These are phyloP conservation scores for Dendrobium huoshanense DNA, from an alignment of 106 monocot genomes.

Conservation along the genomic window DNA sequence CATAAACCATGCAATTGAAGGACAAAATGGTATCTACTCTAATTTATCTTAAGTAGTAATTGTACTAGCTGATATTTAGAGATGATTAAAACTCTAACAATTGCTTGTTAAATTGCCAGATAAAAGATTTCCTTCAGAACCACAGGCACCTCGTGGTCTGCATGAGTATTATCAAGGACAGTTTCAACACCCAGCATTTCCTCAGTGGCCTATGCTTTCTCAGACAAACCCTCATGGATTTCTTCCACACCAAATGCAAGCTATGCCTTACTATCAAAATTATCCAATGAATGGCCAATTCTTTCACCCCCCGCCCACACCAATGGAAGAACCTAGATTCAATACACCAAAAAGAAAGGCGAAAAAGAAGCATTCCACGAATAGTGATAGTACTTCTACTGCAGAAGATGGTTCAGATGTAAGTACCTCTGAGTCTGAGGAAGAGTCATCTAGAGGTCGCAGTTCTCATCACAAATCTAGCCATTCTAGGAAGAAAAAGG, in stretches of 20 bases:
- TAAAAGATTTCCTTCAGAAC: conserved; percentile 22
- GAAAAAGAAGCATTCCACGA: conserved; percentile 37
- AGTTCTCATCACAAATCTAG: conserved; percentile 43
- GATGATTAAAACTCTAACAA: neutral
- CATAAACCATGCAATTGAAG: neutral
- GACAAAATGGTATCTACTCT: neutral
- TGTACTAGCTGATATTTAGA: neutral
- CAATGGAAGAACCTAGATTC: conserved; percentile 20
- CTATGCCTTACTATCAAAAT: conserved; percentile 81
- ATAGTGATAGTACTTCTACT: conserved; percentile 30
- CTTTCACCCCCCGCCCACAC: conserved; percentile 54
- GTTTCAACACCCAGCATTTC: conserved; percentile 49
- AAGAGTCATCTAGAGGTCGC: conserved; percentile 35
- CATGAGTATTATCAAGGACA: conserved; percentile 26
- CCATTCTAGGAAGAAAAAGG: conserved; percentile 63
- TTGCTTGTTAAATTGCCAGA: conserved; percentile 16
- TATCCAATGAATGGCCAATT: conserved; percentile 49
- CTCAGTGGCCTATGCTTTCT: conserved; percentile 77
- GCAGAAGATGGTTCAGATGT: conserved; percentile 40
- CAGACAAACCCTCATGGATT: conserved; percentile 39
- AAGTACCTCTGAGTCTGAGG: conserved; percentile 15
- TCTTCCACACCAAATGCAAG: conserved; percentile 70
- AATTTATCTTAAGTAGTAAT: neutral
- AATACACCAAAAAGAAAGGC: conserved; percentile 17
- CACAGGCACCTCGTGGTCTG: conserved; percentile 12